Base-by-base conservation (phyloP, 129 eudicot species). In the Pseudognaphalium luteoalbum region DNA sequence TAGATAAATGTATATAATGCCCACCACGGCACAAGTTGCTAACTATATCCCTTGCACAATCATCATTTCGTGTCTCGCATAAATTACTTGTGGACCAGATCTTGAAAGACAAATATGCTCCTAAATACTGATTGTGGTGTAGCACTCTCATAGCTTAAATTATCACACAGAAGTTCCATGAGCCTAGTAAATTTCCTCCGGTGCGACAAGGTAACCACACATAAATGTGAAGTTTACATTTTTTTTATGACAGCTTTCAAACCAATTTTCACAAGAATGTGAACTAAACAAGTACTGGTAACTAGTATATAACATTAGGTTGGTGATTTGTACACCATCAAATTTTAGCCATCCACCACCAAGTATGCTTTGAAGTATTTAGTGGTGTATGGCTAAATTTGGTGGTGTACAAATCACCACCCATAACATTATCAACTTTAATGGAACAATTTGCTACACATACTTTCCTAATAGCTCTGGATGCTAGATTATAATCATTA, bases 401-500 rank as follows among this genome's bases (percentile, higher is more conserved):
- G n/a, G n/a, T n/a, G n/a, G n/a, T n/a, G n/a, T n/a, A n/a, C n/a
- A n/a, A n/a, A n/a, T n/a, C n/a, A n/a, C n/a, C n/a, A n/a, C n/a
- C n/a, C n/a, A 20, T 4, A 72, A 32, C 76, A 57, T 10, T 10
- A 57, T 70, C 17, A 70, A 15, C 25, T 28, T 47, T 47, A 39
- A 37, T 56, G 6, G 25, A 73, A 19, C 12, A 1, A 21, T 30
- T 33, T 56, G 30, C 66, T 33, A 57, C 32, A 30, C 66, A 33
- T 54, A 33, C 51, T 57, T 17, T 5, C 51, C 66, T 35, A 72
- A 34, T 56, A 14, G 52, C n/a, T 8, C 17, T 17, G 63, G 28
- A 47, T 50, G 44, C 75, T 30, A 70, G 42, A 47, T 70, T 39
- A n/a, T n/a, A n/a, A n/a, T n/a, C n/a, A n/a, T n/a, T n/a, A 30